Evolutionary conservation across 2,329 filamentous ascomycete species (phyloP).

Genomic region (Apiospora sp.): DNA sequence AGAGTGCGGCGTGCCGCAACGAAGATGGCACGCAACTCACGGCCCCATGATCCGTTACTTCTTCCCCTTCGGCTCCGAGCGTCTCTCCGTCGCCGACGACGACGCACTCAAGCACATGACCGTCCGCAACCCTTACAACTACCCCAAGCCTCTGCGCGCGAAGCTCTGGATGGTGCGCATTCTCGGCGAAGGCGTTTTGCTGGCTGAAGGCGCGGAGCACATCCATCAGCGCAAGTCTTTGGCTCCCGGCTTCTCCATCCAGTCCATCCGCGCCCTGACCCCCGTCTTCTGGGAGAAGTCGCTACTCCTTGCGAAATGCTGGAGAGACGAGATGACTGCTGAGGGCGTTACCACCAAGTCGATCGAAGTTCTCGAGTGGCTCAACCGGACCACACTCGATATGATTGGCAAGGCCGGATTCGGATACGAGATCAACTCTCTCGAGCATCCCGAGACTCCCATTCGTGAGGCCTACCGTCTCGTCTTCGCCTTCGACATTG

Average conservation of each 20-base stretch:
- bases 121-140: slow-evolving; percentile 51
- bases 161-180: slow-evolving; percentile 53
- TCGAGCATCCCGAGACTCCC: slow-evolving; percentile 46
- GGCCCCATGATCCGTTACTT: slow-evolving; percentile 54
- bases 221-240: slow-evolving; percentile 50
- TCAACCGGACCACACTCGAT: slow-evolving; percentile 53
- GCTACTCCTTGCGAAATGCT: slow-evolving; percentile 51
- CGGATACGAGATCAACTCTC: slow-evolving; percentile 49
- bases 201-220: slow-evolving; percentile 52
- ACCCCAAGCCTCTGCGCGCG: slow-evolving; percentile 46
- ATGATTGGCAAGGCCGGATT: slow-evolving; percentile 53
- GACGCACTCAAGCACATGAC: slow-evolving; percentile 54
- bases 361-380: slow-evolving; percentile 50
- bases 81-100: slow-evolving; percentile 53
- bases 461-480: slow-evolving; percentile 50
- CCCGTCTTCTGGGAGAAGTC: slow-evolving; percentile 52
- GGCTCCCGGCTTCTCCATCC: slow-evolving; percentile 48
- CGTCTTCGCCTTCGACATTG: slow-evolving; percentile 50
- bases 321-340: slow-evolving; percentile 45
- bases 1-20: slow-evolving; percentile 51
- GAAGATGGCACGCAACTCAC: slow-evolving; percentile 50
- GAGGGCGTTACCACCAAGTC: slow-evolving; percentile 40
- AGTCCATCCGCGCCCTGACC: slow-evolving; percentile 46
- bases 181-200: slow-evolving; percentile 52
- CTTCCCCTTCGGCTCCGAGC: slow-evolving; percentile 54